Percentiles rank a stretch among this genome's conserved stretches.
These are phyloP conservation scores for Brassica incana DNA, from an alignment of 345 rosid species.

Conservation along the genomic window DNA sequence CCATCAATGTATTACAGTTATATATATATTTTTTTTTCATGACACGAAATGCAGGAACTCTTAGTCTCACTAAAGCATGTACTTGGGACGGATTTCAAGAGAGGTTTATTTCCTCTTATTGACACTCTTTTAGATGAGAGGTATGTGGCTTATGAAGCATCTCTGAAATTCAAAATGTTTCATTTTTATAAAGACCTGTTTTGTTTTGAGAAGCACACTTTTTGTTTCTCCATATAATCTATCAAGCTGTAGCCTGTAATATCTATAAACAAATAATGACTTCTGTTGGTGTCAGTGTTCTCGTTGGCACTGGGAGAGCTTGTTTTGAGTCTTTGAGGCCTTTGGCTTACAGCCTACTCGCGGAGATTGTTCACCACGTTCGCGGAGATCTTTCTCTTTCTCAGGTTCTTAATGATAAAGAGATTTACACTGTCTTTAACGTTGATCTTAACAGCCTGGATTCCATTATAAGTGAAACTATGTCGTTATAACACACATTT, in stretches of 20 bases:
- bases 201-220: background rate
- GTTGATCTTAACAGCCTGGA: conserved; percentile 14
- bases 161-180: conserved; percentile 12
- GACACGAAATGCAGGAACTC: conserved; percentile 70
- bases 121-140: conserved; percentile 97
- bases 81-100: conserved; percentile 94
- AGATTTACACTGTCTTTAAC: conserved; percentile 8
- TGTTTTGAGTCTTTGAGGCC: conserved; percentile 97
- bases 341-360: conserved; percentile 92
- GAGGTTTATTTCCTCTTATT: conserved; percentile 96
- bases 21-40: conserved; percentile 5
- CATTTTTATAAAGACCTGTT: background rate
- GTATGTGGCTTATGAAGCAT: conserved; percentile 42
- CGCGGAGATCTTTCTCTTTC: conserved; percentile 79
- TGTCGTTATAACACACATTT: background rate
- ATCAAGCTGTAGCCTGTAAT: background rate
- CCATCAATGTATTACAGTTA: conserved; percentile 6
- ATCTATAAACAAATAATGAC: background rate
- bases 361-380: conserved; percentile 99
- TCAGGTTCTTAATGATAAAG: conserved; percentile 52
- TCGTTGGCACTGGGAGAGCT: conserved; percentile 96
- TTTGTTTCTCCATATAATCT: background rate
- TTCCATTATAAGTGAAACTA: conserved; percentile 5
- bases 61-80: conserved; percentile 96
- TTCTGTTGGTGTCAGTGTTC: conserved; percentile 54